Percentiles rank a stretch among this genome's conserved stretches.
Evolutionary conservation across 1,284 basidiomycete genomes (phyloP).

Genomic region (Ceratobasidium sp.): DNA sequence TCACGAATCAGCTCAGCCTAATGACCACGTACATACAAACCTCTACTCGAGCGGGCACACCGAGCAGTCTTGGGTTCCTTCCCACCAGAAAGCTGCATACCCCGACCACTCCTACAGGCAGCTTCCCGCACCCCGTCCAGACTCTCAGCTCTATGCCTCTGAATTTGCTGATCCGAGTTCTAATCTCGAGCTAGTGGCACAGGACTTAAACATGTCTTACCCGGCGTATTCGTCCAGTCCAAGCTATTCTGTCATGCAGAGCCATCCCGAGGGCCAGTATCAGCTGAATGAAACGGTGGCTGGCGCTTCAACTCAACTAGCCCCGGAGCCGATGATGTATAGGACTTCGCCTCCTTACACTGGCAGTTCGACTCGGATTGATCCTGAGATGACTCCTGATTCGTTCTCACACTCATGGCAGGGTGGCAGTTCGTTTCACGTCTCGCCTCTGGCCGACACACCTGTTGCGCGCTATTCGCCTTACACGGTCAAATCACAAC

Average conservation of each 20-base stretch:
- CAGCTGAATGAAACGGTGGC: slow-evolving; percentile 35
- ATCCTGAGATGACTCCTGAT: slow-evolving; percentile 1
- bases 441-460: slow-evolving; percentile 4
- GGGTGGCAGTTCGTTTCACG: slow-evolving; percentile 16
- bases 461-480: slow-evolving; percentile 26
- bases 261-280: neutral
- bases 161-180: slow-evolving; percentile 37
- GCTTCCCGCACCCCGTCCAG: neutral
- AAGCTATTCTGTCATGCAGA: slow-evolving; percentile 8
- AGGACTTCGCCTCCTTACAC: slow-evolving; percentile 14
- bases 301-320: slow-evolving; percentile 14
- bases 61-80: neutral
- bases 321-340: slow-evolving; percentile 23
- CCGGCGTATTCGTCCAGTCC: slow-evolving; percentile 31
- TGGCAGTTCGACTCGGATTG: slow-evolving; percentile 1
- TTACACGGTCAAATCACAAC: slow-evolving; percentile 35
- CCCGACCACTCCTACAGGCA: neutral
- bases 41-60: neutral
- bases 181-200: slow-evolving; percentile 22
- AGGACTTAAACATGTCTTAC: slow-evolving; percentile 20
- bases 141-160: slow-evolving; percentile 17
- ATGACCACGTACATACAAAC: neutral
- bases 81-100: slow-evolving; percentile 2
- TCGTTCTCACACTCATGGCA: slow-evolving; percentile 19
- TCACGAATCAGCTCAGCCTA: neutral